These are phyloP conservation scores for Lepidium africanum DNA, from an alignment of 345 rosid species.

Conservation along the genomic window DNA sequence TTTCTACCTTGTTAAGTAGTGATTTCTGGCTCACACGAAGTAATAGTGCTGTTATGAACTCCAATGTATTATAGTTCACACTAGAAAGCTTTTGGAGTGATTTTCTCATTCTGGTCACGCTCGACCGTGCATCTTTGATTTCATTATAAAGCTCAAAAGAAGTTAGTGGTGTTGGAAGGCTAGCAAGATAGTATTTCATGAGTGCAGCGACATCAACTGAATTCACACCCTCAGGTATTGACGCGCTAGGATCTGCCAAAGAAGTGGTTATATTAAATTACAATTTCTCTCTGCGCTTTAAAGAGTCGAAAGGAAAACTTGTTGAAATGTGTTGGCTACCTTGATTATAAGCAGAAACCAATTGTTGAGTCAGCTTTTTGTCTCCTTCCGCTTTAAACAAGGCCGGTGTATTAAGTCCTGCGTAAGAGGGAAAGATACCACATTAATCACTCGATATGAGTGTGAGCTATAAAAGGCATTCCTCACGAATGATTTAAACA, in stretches of 20 bases:
- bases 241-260: constrained; percentile 54
- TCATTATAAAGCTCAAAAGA: constrained; percentile 75
- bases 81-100: constrained; percentile 72
- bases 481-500: background rate
- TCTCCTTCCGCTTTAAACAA: constrained; percentile 85
- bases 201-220: constrained; percentile 72
- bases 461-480: background rate
- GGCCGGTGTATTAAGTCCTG: constrained; percentile 62
- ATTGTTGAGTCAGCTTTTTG: constrained; percentile 58
- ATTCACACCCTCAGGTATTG: constrained; percentile 70
- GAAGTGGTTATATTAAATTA: background rate
- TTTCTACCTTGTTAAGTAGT: constrained; percentile 65
- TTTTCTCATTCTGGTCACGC: constrained; percentile 55
- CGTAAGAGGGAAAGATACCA: background rate
- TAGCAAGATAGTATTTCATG: constrained; percentile 75
- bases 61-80: constrained; percentile 82
- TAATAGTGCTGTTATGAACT: constrained; percentile 69
- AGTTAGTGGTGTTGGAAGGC: constrained; percentile 85
- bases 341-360: constrained; percentile 70
- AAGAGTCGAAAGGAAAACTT: constrained; percentile 8
- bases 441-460: background rate
- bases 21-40: constrained; percentile 84
- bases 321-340: constrained; percentile 34
- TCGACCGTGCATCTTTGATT: constrained; percentile 70
- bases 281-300: background rate